Base-by-base conservation (phyloP, 2,329 filamentous ascomycete genomes). In the Colletotrichum sansevieriae region DNA sequence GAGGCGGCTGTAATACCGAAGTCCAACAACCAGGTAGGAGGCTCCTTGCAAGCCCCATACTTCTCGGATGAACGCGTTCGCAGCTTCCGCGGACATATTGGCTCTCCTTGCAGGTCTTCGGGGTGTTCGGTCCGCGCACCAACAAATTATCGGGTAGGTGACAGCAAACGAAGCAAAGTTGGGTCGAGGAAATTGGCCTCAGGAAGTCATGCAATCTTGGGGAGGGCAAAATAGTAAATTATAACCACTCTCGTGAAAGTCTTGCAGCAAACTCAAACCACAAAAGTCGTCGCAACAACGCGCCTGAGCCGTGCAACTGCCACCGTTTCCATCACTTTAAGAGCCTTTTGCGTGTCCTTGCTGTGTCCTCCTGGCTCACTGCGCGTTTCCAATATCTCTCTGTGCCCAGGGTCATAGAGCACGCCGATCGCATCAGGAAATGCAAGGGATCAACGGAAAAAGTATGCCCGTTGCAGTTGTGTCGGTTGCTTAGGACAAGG, bases 21-120 rank as follows among this genome's bases (percentile, higher is more conserved):
- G 47, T 3, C 66, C 66, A 15, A 71, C 65, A 11, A 71, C 57
- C 8, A 66, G 44, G 33, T 71, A 71, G 1, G 66, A 66, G 5
- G 52, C 62, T 15, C 61, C 66, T 29, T 71, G 69, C 18, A 71
- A 60, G 22, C 65, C 69, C 69, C 69, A 71, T 51, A 70, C 69
- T 13, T 71, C 69, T n/a, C 46, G 66, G 18, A 71, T 69, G 25
- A 71, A 71, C 6, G 9, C 25, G 2, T 65, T 35, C 10, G 65
- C 61, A 35, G 56, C 65, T 29, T 35, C 63, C 9, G 63, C 61
- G 37, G 65, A 65, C 65, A 68, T 68, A 25, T 52, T 52, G 29
- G 13, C 25, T 52, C 8, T 52, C 41, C 35, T 39, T 39, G 3
- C 9, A 15, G 6, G 41, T 52, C 49, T 29, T 29, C 33, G 11